phyloP scores from a whole-genome alignment of 2,329 filamentous ascomycete genomes.

The Mycogone perniciosa region DNA sequence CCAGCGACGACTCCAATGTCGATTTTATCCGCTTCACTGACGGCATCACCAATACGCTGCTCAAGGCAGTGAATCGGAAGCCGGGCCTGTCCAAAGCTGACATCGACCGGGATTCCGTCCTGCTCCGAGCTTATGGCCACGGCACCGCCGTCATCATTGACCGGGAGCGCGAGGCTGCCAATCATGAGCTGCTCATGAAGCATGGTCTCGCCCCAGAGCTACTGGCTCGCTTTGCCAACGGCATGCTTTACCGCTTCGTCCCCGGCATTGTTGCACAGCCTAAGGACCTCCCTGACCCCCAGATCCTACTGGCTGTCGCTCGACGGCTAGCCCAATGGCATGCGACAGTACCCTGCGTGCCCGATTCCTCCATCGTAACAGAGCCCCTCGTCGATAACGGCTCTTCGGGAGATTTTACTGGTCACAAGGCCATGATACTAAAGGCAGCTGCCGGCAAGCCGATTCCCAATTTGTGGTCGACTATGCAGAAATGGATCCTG shows the following conservation, averaged over 20 bases:
- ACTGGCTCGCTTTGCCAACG: slow-evolving; percentile 89
- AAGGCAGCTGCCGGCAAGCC: slow-evolving; percentile 59
- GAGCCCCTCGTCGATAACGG: slow-evolving; percentile 26
- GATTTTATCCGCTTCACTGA: slow-evolving; percentile 91
- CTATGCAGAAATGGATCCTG: slow-evolving; percentile 92
- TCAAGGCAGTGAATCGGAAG: slow-evolving; percentile 67
- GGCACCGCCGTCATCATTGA: slow-evolving; percentile 95
- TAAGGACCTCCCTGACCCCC: slow-evolving; percentile 67
- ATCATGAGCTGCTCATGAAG: slow-evolving; percentile 80
- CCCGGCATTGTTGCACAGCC: slow-evolving; percentile 73
- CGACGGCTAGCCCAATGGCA: slow-evolving; percentile 89
- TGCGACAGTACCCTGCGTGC: slow-evolving; percentile 58
- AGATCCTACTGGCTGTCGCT: slow-evolving; percentile 78
- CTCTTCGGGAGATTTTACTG: slow-evolving; percentile 29
- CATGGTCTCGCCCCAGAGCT: slow-evolving; percentile 79
- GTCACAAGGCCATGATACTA: slow-evolving; percentile 38
- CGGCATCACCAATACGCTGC: slow-evolving; percentile 91
- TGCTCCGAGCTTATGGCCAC: slow-evolving; percentile 89
- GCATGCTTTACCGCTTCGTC: slow-evolving; percentile 90
- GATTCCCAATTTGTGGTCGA: slow-evolving; percentile 86
- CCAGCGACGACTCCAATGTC: slow-evolving; percentile 62
- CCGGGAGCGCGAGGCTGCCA: slow-evolving; percentile 72
- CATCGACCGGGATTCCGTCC: slow-evolving; percentile 75
- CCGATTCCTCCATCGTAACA: slow-evolving; percentile 21
- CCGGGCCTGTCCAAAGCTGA: slow-evolving; percentile 62